Conservation (phyloP, 371 early-diverging fungal genomes). For the Coemansia sp. region DNA sequence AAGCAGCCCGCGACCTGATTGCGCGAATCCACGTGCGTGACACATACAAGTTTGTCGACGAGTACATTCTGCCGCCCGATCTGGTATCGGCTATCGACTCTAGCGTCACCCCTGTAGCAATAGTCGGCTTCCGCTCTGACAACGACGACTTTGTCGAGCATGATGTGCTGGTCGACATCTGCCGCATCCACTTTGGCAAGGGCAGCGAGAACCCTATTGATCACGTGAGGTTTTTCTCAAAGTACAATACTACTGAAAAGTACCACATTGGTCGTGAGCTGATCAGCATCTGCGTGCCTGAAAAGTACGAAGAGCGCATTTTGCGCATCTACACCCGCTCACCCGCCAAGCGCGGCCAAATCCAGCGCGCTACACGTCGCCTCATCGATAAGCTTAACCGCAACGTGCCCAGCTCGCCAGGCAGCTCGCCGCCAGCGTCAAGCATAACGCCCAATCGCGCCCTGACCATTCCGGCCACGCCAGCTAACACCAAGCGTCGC, state of each 20-base stretch:
- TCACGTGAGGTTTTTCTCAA: slow-evolving; percentile 75
- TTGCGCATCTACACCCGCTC: slow-evolving; percentile 62
- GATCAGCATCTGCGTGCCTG: slow-evolving; percentile 58
- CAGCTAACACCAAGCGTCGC: slow-evolving; percentile 16
- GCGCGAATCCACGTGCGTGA: slow-evolving; percentile 72
- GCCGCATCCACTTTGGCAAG: slow-evolving; percentile 80
- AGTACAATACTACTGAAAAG: slow-evolving; percentile 60
- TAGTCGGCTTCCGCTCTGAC: slow-evolving; percentile 60
- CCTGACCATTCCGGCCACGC: slow-evolving; percentile 32
- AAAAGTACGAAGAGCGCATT: slow-evolving; percentile 46
- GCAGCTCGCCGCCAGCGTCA: slow-evolving; percentile 9
- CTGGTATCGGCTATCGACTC: slow-evolving; percentile 21
- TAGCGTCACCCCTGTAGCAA: slow-evolving; percentile 57
- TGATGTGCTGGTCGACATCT: slow-evolving; percentile 75
- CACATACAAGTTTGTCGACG: slow-evolving; percentile 88
- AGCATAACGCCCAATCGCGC: slow-evolving; percentile 45
- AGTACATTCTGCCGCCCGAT: slow-evolving; percentile 70
- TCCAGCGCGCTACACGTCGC: slow-evolving; percentile 62
- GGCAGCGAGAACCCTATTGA: slow-evolving; percentile 84
- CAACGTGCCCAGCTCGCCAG: slow-evolving; percentile 4
- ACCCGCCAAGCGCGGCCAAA: slow-evolving; percentile 58
- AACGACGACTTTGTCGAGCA: slow-evolving; percentile 58
- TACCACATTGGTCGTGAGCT: slow-evolving; percentile 69
- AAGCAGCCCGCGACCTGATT: slow-evolving; percentile 67
- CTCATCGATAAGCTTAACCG: slow-evolving; percentile 40